Base-by-base conservation (phyloP, 1,284 basidiomycete genomes). In the Phellopilus nigrolimitatus region DNA sequence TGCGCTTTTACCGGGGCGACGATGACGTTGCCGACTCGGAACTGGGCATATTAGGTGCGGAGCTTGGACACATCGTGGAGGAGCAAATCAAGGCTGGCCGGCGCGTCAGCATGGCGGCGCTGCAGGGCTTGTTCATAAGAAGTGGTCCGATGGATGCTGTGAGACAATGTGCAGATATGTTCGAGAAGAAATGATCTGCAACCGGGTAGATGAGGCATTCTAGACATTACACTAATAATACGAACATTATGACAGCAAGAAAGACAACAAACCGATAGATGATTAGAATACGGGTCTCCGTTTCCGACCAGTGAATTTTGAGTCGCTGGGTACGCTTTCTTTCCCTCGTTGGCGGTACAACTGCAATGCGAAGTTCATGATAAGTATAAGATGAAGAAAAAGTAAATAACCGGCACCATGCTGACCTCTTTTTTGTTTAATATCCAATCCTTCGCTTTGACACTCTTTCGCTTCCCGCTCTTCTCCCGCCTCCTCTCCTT, bases 101-200 rank as follows among this genome's bases (percentile, higher is more conserved):
- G 58, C 70, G 77, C 27, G 76, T 95, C 52, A 95, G 92, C 62
- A 98, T 98, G 94, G 94, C 94, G 22, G 82, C 87, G 30, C 70
- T 98, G 52, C 94, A 98, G 63, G 94, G 94, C 13, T 76, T 90
- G 48, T 97, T 97, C 67, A 98, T 98, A 59, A 76, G 88, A 53
- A 82, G 80, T 61, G 72, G 71, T 30, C 78, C 87, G 22, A 69
- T 66, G 59, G 80, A 84, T 31, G 90, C 86, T 10, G 66, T 92
- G 3, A 65, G 57, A 39, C 72, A 69, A 33, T 80, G 81, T 61
- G 70, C 66, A 38, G 75, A 78, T 34, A 67, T 85, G 48, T 82
- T 83, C 55, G 61, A 61, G n/a, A 36, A 52, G 13, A 53, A 58
- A 48, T 33, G 48, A 36, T 59, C 34, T 10, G 37, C 41, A 27